A percentile compares a stretch with the other conserved stretches of the same genome.
Evolutionary conservation across 495 filamentous ascomycete species (phyloP).

Genomic region (Extremus antarcticus): DNA sequence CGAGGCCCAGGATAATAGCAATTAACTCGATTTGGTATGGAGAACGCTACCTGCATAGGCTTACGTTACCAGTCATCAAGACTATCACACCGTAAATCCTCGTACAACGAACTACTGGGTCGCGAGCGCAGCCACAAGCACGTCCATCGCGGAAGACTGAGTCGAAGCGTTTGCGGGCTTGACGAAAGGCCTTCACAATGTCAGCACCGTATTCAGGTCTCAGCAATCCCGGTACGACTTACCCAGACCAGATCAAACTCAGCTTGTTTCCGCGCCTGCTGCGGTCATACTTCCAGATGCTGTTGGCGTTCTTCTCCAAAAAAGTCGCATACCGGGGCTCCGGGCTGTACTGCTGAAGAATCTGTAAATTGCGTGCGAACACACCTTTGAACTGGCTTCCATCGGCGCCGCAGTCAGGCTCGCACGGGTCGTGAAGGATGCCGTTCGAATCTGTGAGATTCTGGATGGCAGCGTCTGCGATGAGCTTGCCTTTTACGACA

Average conservation of each 20-base stretch:
- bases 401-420: slow-evolving; percentile 53
- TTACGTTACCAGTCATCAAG: too few relatives aligned
- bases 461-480: slow-evolving; percentile 55
- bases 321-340: slow-evolving; percentile 42
- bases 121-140: slow-evolving; percentile 54
- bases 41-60: too few relatives aligned
- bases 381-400: slow-evolving; percentile 65
- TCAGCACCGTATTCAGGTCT: not conserved
- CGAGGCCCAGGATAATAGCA: too few relatives aligned
- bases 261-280: slow-evolving; percentile 27
- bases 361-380: slow-evolving; percentile 58
- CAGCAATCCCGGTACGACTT: not conserved
- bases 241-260: slow-evolving; percentile 49
- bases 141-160: slow-evolving; percentile 59
- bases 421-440: slow-evolving; percentile 56
- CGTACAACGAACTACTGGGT: too few relatives aligned
- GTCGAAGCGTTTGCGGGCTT: slow-evolving; percentile 43
- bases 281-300: slow-evolving; percentile 58
- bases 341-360: slow-evolving; percentile 45
- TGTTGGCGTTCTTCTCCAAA: slow-evolving; percentile 52
- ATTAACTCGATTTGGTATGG: too few relatives aligned
- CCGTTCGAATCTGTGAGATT: slow-evolving; percentile 45
- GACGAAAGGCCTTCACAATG: slow-evolving; percentile 30
- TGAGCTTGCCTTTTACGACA: slow-evolving; percentile 45
- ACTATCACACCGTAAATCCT: too few relatives aligned